Evolutionary conservation across 2,329 filamentous ascomycete species (phyloP).

Genomic region (Fusarium phyllophilum): DNA sequence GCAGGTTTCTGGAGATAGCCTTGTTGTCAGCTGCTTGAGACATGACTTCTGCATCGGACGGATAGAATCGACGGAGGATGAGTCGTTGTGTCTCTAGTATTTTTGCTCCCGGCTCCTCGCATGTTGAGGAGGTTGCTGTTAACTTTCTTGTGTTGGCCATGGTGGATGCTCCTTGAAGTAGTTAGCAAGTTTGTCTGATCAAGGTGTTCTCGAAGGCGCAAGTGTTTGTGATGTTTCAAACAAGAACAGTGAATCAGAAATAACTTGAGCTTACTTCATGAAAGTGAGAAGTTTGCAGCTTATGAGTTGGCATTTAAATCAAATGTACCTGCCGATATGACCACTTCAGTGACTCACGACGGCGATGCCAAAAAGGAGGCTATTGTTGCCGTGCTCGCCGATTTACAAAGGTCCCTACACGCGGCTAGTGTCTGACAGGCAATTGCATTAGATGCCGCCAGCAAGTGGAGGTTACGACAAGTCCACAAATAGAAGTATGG

Average conservation of each 20-base stretch:
- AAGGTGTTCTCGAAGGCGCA: background rate
- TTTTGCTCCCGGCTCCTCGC: slow-evolving; percentile 43
- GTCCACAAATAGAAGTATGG: too few relatives aligned
- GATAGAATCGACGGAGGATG: slow-evolving; percentile 54
- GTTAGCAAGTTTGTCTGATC: background rate
- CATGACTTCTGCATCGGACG: slow-evolving; percentile 52
- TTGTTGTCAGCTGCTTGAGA: slow-evolving; percentile 52
- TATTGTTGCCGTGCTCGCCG: background rate
- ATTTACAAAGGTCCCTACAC: slow-evolving; percentile 18
- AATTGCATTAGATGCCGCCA: background rate
- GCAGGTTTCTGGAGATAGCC: slow-evolving; percentile 53
- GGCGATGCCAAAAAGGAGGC: background rate
- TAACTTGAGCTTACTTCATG: background rate
- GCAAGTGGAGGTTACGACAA: background rate
- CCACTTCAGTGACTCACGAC: slow-evolving; percentile 11
- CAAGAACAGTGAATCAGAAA: background rate
- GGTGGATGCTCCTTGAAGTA: background rate
- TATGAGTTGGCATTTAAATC: background rate
- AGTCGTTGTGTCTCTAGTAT: slow-evolving; percentile 48
- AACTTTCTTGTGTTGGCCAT: slow-evolving; percentile 34
- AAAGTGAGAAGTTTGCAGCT: background rate
- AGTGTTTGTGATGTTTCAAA: background rate
- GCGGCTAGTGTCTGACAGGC: slow-evolving; percentile 14
- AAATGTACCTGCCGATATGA: background rate
- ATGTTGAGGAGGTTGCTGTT: slow-evolving; percentile 39